Base-by-base conservation (phyloP, 1,139 yeast species). In the Candida sp. region DNA sequence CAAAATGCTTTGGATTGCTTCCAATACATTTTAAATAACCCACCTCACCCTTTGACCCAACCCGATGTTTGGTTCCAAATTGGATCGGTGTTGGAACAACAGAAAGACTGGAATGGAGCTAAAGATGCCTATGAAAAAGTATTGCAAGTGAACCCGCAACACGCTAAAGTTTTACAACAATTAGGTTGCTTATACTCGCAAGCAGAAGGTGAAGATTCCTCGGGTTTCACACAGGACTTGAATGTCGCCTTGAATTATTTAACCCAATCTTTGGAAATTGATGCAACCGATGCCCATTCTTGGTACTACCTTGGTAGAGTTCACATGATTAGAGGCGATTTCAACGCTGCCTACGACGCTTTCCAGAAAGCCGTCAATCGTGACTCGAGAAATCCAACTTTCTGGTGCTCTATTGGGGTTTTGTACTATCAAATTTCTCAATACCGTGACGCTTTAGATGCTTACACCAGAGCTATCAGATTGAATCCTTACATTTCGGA, bases 371-470 rank as follows among this genome's bases (percentile, higher is more conserved):
- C 99, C 5, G 99, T 93, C 44, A 93, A 93, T 64, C 80, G 97
- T 49, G 99, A 93, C 63, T 86, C 95, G 29, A 79, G 97, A 60
- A 93, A 93, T 63, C 98, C 99, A 45, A 93, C 97, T 2, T 93
- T 93, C 70, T 93, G 99, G 99, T 93, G 99, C 64, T 89, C 97
- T 27, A 93, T 93, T 60, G 99, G 99, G 62, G 98, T 93, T 8
- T 75, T 93, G 48, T 93, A 93, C 69, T 93, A 91, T 65, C 97
- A 93, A 66, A 91, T 93, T 49, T 83, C 95, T 45, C 99, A 93
- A 68, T 93, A 88, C 68, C 79, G 97, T 45, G 99, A 93, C 62
- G 99, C 99, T 4, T 75, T 93, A 51, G 99, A 93, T 63, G 99
- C 99, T 12, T 93, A 93, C 68, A 90, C 98, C 5, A 76, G 99